These are phyloP conservation scores for Botryotinia narcissicola DNA, from an alignment of 2,329 filamentous ascomycete genomes.

Conservation along the genomic window DNA sequence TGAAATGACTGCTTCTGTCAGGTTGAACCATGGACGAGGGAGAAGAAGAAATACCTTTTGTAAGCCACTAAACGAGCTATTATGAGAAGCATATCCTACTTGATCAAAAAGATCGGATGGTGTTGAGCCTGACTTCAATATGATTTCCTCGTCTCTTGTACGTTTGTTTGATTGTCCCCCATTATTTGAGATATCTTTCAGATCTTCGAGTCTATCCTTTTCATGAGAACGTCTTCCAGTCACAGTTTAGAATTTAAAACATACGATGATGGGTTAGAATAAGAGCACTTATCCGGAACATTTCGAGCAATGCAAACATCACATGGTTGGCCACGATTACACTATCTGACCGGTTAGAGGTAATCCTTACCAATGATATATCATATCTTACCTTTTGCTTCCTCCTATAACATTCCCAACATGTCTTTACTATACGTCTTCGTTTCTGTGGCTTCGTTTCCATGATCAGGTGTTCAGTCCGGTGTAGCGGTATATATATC, in stretches of 20 bases:
- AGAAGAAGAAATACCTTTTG: background rate
- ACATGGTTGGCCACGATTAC: constrained; percentile 21
- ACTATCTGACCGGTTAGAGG: constrained; percentile 4
- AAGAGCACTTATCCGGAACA: constrained; percentile 54
- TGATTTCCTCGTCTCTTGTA: constrained; percentile 47
- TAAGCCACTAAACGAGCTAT: constrained; percentile 28
- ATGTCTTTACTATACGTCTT: constrained; percentile 57
- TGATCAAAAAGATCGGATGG: constrained; percentile 10
- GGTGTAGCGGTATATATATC: background rate
- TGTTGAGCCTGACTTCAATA: constrained; percentile 19
- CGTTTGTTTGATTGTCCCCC: constrained; percentile 40
- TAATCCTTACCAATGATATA: background rate
- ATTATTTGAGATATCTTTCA: background rate
- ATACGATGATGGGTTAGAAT: constrained; percentile 55
- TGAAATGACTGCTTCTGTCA: constrained; percentile 46
- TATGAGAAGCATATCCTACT: constrained; percentile 8
- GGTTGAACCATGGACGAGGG: constrained; percentile 40
- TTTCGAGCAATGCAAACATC: constrained; percentile 32
- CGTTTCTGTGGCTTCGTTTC: constrained; percentile 43
- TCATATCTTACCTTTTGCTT: constrained; percentile 22
- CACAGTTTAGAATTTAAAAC: constrained; percentile 38
- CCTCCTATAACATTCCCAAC: constrained; percentile 49
- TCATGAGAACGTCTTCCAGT: background rate
- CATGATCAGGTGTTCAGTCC: background rate
- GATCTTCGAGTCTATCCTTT: constrained; percentile 1